Base-by-base conservation (phyloP, 2,329 filamentous ascomycete species). In the Blumeria hordei region DNA sequence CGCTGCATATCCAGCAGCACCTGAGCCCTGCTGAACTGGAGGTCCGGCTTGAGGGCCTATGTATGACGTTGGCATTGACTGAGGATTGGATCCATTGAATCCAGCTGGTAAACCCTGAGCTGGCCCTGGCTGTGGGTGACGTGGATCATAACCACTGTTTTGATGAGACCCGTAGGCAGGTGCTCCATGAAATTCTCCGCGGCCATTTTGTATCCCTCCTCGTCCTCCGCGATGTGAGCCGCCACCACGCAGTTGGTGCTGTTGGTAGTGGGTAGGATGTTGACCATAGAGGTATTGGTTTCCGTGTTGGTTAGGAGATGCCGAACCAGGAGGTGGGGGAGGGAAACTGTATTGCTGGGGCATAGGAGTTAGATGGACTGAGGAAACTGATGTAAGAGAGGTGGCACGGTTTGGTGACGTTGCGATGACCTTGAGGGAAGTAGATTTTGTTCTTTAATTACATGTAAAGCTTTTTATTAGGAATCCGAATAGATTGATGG, bases 291-390 rank as follows among this genome's bases (percentile, higher is more conserved):
- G 61, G 50, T 63, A 64, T 37, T 62, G 61, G 51, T 63, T 61
- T 55, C 61, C 59, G 39, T 59, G 58, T 41, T 63, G 61, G 34
- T 59, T 60, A 28, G 60, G 45, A 36, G 62, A 58, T 45, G 64
- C 62, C 49, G 63, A 62, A 2, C 62, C 62, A 28, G 64, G 64
- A 36, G 65, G 64, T 9, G 64, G 65, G 34, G 65, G 64, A 44
- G 64, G 64, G 39, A 64, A 67, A 56, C 60, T 64, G 60, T 66
- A 66, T 54, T 64, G 63, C 54, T 63, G 62, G 21, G 61, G 50
- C 41, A 60, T 61, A 56, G 64, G 21, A 28, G 21, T 28, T 28
- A 28, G 21, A 28, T 2, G 21, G 21, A 28, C 21, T 28, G 21
- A 28, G 21, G 21, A 28, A 2, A 28, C 21, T 28, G 21, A 2